Evolutionary conservation across 2,329 filamentous ascomycete genomes (phyloP).

Genomic region (Monilinia vaccinii-corymbosi): DNA sequence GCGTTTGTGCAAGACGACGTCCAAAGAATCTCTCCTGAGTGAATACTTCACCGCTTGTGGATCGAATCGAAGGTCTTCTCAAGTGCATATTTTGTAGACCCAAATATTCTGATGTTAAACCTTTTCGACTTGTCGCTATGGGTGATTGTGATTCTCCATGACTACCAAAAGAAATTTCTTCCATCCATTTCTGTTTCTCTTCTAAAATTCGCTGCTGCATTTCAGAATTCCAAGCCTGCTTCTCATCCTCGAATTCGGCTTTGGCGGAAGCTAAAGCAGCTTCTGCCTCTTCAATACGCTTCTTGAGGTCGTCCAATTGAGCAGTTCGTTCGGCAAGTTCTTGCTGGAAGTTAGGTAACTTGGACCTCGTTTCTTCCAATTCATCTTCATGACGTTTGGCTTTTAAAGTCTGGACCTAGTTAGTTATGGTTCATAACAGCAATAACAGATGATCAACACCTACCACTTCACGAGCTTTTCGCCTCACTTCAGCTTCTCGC

Average conservation of each 20-base stretch:
- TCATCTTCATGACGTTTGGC: slow-evolving; percentile 63
- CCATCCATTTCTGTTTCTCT: slow-evolving; percentile 51
- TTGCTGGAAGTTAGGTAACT: slow-evolving; percentile 53
- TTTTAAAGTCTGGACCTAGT: slow-evolving; percentile 49
- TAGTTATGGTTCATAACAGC: slow-evolving; percentile 19
- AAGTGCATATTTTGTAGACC: slow-evolving; percentile 31
- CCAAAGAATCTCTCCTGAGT: slow-evolving; percentile 16
- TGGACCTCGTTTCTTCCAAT: slow-evolving; percentile 58
- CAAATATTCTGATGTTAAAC: slow-evolving; percentile 29
- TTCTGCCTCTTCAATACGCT: slow-evolving; percentile 57
- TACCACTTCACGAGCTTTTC: slow-evolving; percentile 81
- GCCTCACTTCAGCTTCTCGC: slow-evolving; percentile 78
- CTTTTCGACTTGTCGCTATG: slow-evolving; percentile 24
- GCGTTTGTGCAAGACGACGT: slow-evolving; percentile 20
- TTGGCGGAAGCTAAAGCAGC: slow-evolving; percentile 50
- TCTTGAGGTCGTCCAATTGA: slow-evolving; percentile 52
- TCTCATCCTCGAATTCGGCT: slow-evolving; percentile 48
- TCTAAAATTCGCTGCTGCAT: slow-evolving; percentile 53
- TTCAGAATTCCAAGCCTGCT: slow-evolving; percentile 47
- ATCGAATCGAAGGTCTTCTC: slow-evolving; percentile 24
- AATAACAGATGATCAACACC: slow-evolving; percentile 29
- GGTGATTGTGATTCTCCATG: slow-evolving; percentile 28
- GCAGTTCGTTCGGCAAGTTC: slow-evolving; percentile 52
- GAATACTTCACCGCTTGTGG: slow-evolving; percentile 24
- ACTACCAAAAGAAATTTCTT: slow-evolving; percentile 31